phyloP scores from a whole-genome alignment of 345 rosid species.

The Hibiscus trionum region DNA sequence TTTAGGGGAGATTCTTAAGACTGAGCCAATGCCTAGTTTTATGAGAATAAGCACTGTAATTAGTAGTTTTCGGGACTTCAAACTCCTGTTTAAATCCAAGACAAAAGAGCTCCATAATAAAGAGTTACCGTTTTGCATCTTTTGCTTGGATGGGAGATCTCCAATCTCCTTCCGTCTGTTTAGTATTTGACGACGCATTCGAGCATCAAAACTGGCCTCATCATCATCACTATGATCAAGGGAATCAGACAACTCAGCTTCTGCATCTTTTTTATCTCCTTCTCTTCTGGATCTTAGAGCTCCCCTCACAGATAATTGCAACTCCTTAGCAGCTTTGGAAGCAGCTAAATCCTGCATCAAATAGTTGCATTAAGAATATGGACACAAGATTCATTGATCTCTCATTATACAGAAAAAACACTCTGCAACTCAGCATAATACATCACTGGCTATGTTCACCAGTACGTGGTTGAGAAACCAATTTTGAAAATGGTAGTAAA shows the following conservation, averaged over 20 bases:
- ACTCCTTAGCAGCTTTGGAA: slow-evolving; percentile 44
- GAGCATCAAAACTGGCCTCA: slow-evolving; percentile 73
- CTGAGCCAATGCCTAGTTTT: neutral
- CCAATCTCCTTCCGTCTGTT: slow-evolving; percentile 57
- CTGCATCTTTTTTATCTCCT: slow-evolving; percentile 32
- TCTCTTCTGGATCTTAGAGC: slow-evolving; percentile 66
- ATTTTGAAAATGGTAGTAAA: neutral
- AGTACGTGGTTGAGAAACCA: neutral
- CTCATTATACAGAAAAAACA: neutral
- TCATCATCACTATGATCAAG: slow-evolving; percentile 41
- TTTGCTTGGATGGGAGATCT: slow-evolving; percentile 40
- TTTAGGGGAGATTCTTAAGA: neutral
- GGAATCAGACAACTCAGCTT: slow-evolving; percentile 30
- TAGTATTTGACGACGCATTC: slow-evolving; percentile 78
- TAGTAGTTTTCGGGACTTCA: neutral
- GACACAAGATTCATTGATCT: neutral
- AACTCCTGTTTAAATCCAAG: neutral
- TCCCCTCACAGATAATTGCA: slow-evolving; percentile 67
- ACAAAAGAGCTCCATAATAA: neutral
- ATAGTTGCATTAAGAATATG: slow-evolving; percentile 4
- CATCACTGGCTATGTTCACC: neutral
- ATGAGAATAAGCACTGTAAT: neutral
- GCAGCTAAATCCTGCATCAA: slow-evolving; percentile 49
- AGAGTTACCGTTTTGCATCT: slow-evolving; percentile 39
- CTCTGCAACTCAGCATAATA: neutral